Conservation (phyloP, 441 rosid species). For the Euphorbia schlechtendalii region DNA sequence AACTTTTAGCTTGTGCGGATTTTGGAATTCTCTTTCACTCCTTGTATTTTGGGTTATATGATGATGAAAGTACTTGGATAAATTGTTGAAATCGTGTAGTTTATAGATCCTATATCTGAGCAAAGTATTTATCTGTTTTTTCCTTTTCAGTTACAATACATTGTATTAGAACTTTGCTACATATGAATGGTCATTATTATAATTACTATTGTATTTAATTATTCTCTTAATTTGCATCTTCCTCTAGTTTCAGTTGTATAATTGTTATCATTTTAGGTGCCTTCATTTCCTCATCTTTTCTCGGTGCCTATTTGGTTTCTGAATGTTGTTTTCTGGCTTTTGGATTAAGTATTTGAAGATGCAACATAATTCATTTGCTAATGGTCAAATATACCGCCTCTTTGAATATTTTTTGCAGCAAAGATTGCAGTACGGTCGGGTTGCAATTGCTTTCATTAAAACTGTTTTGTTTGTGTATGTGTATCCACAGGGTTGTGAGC, state of each 20-base stretch:
- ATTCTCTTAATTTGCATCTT: neutral
- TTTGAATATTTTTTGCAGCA: neutral
- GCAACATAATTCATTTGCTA: neutral
- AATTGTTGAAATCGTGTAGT: neutral
- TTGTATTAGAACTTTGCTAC: neutral
- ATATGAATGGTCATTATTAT: too few relatives aligned
- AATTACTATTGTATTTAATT: too few relatives aligned
- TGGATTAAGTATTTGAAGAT: neutral
- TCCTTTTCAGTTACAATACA: neutral
- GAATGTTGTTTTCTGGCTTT: neutral
- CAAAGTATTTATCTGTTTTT: neutral
- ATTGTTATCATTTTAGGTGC: neutral
- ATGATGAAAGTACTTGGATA: neutral
- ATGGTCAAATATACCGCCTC: neutral
- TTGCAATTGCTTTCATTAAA: neutral
- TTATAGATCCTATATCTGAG: too few relatives aligned
- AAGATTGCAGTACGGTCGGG: neutral
- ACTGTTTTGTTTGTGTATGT: neutral
- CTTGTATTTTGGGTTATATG: neutral
- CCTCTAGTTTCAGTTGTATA: neutral
- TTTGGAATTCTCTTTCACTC: neutral
- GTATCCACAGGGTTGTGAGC: slow-evolving; percentile 53
- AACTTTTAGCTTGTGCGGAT: neutral
- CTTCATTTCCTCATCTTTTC: neutral
- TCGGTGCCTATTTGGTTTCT: neutral